Percentiles rank a stretch among this genome's conserved stretches.
Evolutionary conservation across 805 yeast genomes (phyloP).

Genomic region (Saturnispora sanitii): DNA sequence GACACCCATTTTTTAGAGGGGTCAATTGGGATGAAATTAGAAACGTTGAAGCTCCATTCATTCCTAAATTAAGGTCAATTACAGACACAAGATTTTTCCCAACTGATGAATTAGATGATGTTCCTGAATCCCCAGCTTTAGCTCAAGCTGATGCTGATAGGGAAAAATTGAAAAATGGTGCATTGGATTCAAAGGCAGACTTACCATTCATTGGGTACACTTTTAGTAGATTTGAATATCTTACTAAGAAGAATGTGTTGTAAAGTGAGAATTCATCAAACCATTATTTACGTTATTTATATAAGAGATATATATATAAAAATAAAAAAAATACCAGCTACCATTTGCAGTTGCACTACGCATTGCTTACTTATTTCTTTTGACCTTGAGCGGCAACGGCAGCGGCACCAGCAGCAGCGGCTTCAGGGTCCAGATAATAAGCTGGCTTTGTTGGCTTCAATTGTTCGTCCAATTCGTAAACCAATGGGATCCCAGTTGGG

Average conservation of each 20-base stretch:
- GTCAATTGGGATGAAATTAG: conserved; percentile 89
- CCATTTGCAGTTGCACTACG: neutral
- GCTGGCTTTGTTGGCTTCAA: conserved; percentile 87
- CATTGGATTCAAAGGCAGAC: conserved; percentile 62
- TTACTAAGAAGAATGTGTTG: conserved; percentile 63
- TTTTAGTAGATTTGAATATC: conserved; percentile 85
- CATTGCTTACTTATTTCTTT: conserved; percentile 33
- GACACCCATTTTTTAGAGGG: conserved; percentile 90
- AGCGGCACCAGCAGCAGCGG: conserved; percentile 99
- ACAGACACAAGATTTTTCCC: conserved; percentile 98
- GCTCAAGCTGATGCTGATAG: conserved; percentile 58
- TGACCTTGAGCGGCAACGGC: conserved; percentile 97
- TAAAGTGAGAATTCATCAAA: conserved; percentile 7
- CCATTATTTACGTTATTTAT: neutral
- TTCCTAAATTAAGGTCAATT: conserved; percentile 82
- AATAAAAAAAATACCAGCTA: neutral
- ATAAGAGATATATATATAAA: neutral
- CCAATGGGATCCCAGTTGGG: conserved; percentile 98
- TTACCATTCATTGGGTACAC: conserved; percentile 97
- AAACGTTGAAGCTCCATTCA: conserved; percentile 84
- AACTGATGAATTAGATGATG: conserved; percentile 88
- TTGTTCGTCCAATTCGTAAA: conserved; percentile 81
- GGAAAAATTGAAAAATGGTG: conserved; percentile 39
- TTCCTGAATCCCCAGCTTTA: conserved; percentile 80
- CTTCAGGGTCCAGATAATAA: conserved; percentile 97